These are phyloP conservation scores for Chenopodium album DNA, from an alignment of 148 eudicot species.

Conservation along the genomic window DNA sequence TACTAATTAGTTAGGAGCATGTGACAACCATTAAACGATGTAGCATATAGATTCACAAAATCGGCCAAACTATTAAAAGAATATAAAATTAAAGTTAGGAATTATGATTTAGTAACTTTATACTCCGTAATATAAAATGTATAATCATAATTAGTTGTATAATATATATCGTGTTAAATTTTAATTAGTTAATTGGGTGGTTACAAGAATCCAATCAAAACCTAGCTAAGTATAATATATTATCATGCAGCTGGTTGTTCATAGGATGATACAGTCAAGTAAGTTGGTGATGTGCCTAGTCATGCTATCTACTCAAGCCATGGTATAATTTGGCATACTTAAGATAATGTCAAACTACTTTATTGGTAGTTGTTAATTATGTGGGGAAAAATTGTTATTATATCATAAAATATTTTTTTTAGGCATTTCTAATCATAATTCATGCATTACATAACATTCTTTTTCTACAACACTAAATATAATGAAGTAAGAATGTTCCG, in stretches of 20 bases:
- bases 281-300: not conserved
- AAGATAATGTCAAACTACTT: not conserved
- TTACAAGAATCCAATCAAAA: not conserved
- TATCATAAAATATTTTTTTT: not conserved
- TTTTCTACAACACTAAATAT: not conserved
- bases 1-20: not conserved
- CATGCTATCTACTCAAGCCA: not conserved
- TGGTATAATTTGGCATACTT: not conserved
- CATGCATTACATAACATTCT: not conserved
- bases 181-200: not conserved
- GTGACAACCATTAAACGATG: slow-evolving; percentile 16
- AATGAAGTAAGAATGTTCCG: too few species aligned
- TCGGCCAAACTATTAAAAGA: not conserved
- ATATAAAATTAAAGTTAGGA: not conserved
- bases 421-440: not conserved
- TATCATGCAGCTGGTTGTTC: not conserved
- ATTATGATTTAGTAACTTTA: not conserved
- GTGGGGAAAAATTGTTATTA: not conserved
- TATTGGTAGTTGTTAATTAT: too few species aligned
- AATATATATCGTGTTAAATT: not conserved
- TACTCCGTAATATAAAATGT: too few species aligned
- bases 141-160: not conserved
- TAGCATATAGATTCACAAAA: slow-evolving; percentile 6
- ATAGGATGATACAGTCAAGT: slow-evolving; percentile 9
- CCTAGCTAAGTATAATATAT: not conserved